Base-by-base conservation (phyloP, 2,329 filamentous ascomycete genomes). In the Calcarisporium arbuscula region DNA sequence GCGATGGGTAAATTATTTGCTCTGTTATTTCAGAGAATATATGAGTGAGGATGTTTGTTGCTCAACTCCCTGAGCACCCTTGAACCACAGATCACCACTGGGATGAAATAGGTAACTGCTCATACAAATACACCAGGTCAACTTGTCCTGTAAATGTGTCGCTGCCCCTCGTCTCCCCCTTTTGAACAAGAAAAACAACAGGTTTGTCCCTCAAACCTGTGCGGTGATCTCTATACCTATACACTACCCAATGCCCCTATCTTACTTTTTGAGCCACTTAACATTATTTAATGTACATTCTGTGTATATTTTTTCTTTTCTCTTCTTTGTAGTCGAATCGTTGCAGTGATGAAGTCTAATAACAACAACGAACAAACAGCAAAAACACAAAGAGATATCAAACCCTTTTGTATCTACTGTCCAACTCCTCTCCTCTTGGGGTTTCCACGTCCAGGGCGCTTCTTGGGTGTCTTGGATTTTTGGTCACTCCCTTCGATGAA, bases 401-500 rank as follows among this genome's bases (percentile, higher is more conserved):
- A 25, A 25, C 9, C 22, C 9, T n/a, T 35, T 35, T 29, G 11
- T 33, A n/a, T n/a, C n/a, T n/a, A n/a, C n/a, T n/a, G n/a, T n/a
- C n/a, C 18, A 4, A 32, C 28, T 16, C 71, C 68, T 32, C 74
- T 60, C 41, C 68, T 62, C 60, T 78, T 79, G 9, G 73, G 74
- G 43, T 75, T 77, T 43, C 64, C 66, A 19, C 70, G 66, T 34
- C 64, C 60, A 25, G 68, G 54, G 31, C 69, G 66, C 57, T 78
- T 77, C 62, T 80, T 80, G n/a, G 62, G 58, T 11, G 60, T 61
- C 41, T 61, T 67, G 44, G 65, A 64, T 51, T 70, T 67, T 41
- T 68, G 63, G 35, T 78, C 73, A 12, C 60, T 68, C 28, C 89
- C 90, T 60, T 96, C 92, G 48, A 98, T 96, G 61, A 90, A 96